Evolutionary conservation across 495 filamentous ascomycete species (phyloP), one percentile per base, ranked within the genome.

Genomic region (Bombardia bombarda): DNA sequence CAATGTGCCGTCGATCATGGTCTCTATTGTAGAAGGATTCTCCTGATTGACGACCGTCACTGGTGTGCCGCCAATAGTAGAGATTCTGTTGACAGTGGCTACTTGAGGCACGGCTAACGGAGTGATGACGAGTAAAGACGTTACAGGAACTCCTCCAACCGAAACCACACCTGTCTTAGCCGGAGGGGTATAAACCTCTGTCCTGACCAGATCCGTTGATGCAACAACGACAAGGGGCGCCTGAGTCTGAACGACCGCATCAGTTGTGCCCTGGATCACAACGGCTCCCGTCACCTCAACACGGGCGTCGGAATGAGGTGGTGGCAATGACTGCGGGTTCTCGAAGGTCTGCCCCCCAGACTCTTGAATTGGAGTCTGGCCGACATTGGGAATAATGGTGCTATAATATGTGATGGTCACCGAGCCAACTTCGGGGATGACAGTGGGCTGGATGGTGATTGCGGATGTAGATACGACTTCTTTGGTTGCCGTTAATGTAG

Each of bases 361-460:
- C n/a, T n/a, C n/a, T n/a, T n/a, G n/a, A 8, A 26, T 22, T 3
- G 17, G 9, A 4, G 12, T 14, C 17, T 31, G 14, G 10, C 7
- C 35, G 21, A 4, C 18, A 23, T 9, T 10, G 0, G 45, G 47
- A 4, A 41, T 12, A 13, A 51, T 35, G 3, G 56, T 62, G n/a
- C 40, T 32, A 31, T 49, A 62, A 35, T 50, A 52, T 0, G 56
- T 62, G 34, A 57, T 43, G 10, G 55, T 58, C 14, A 58, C 45
- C 17, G 50, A 31, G 13, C 58, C 51, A 12, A 52, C 39, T 10
- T 26, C 24, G 32, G 53, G 55, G 21, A 53, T 55, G 12, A 56
- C 44, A 7, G 52, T 52, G 1, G 37, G 46, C 0, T 52, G 46
- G 1, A 44, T 17, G 4, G 49, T 54, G 50, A 42, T 54, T 12